Percentiles rank a stretch among this genome's conserved stretches.
Evolutionary conservation across 2,329 filamentous ascomycete species (phyloP).

Genomic region (Macroventuria anomochaeta): DNA sequence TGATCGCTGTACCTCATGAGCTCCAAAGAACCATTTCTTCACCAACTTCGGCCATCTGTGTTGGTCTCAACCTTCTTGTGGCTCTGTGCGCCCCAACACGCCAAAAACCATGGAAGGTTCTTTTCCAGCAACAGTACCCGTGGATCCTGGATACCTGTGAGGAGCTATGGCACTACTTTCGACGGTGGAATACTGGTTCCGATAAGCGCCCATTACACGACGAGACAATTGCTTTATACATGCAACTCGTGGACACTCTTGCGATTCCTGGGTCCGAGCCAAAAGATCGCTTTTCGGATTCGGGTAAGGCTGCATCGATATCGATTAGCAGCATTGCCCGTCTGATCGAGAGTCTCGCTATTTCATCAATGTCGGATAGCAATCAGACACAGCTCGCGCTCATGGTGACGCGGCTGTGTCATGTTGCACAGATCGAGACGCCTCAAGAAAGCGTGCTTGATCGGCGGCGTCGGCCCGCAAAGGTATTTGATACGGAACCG

Average conservation of each 20-base stretch:
- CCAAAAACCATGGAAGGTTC: neutral
- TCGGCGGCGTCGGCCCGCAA: neutral
- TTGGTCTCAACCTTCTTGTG: constrained; percentile 37
- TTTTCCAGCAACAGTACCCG: constrained; percentile 26
- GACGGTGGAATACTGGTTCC: constrained; percentile 24
- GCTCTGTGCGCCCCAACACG: constrained; percentile 17
- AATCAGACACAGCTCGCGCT: constrained; percentile 37
- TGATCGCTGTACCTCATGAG: constrained; percentile 51
- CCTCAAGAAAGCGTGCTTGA: neutral
- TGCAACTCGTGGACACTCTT: constrained; percentile 32
- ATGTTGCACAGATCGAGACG: neutral
- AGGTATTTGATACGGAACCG: neutral
- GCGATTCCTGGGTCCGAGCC: constrained; percentile 9
- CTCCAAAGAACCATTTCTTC: constrained; percentile 44
- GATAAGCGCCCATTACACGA: constrained; percentile 24
- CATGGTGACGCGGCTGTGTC: constrained; percentile 29
- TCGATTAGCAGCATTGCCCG: constrained; percentile 27
- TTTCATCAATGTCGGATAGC: constrained; percentile 21
- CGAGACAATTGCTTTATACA: constrained; percentile 28
- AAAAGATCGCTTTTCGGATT: constrained; percentile 17
- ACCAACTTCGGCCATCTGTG: constrained; percentile 31
- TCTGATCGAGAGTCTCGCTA: constrained; percentile 27
- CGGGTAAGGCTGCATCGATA: constrained; percentile 30
- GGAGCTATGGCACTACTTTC: constrained; percentile 35
- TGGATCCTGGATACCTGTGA: constrained; percentile 38